Evolutionary conservation across 805 yeast genomes (phyloP).

Genomic region (Ogataea siamensis): DNA sequence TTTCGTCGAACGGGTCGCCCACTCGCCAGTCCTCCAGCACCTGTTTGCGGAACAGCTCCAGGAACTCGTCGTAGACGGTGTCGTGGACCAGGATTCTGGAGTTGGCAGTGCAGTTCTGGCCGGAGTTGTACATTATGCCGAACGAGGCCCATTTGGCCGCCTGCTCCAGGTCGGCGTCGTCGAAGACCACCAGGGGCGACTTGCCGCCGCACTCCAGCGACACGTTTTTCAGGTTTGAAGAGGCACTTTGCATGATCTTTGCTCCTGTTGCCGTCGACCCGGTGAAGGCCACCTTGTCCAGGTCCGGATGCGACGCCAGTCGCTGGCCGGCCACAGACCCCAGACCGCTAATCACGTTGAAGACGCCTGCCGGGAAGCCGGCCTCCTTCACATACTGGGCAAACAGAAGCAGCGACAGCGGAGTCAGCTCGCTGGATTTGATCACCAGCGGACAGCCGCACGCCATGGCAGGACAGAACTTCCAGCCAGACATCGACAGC

Average conservation of each 20-base stretch:
- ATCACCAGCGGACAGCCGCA: conserved; percentile 73
- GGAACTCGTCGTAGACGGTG: conserved; percentile 51
- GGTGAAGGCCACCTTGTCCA: conserved; percentile 61
- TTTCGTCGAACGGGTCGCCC: conserved; percentile 51
- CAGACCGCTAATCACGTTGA: conserved; percentile 67
- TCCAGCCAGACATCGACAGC: conserved; percentile 73
- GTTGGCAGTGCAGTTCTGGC: conserved; percentile 69
- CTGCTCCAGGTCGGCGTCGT: conserved; percentile 62
- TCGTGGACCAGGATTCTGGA: conserved; percentile 62
- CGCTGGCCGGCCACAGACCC: conserved; percentile 72
- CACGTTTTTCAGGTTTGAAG: conserved; percentile 58
- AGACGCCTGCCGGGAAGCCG: conserved; percentile 76
- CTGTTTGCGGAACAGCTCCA: conserved; percentile 42
- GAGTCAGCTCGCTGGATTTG: conserved; percentile 76
- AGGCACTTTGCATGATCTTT: conserved; percentile 59
- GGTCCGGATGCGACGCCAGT: conserved; percentile 56
- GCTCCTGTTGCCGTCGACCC: conserved; percentile 70
- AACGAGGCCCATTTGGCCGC: conserved; percentile 67
- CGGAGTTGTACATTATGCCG: conserved; percentile 63
- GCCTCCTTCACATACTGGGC: conserved; percentile 59
- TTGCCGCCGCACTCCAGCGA: conserved; percentile 75
- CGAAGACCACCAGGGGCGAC: conserved; percentile 60
- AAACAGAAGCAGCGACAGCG: conserved; percentile 62
- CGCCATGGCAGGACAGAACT: conserved; percentile 78
- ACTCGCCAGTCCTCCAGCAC: conserved; percentile 50